Base-by-base conservation (phyloP, 2,329 filamentous ascomycete species). In the Curvularia eragrostidis region DNA sequence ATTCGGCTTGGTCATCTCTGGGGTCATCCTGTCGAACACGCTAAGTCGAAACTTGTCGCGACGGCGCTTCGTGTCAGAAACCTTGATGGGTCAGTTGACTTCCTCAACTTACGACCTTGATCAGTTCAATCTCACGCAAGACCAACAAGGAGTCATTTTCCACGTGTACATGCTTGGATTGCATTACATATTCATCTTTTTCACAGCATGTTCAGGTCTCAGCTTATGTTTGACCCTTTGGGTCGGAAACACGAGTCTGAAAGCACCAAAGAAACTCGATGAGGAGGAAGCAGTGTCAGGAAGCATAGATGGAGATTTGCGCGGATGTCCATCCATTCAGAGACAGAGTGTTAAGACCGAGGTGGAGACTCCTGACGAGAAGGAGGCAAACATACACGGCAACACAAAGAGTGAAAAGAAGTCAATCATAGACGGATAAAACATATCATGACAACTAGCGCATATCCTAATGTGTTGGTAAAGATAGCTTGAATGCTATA, bases 1-100 rank as follows among this genome's bases (percentile, higher is more conserved):
- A 0, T 79, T 82, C n/a, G 86, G 86, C 0, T 78, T 89, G 0
- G 85, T 85, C 0, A 75, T 87, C n/a, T 64, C 62, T 41, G 63
- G 61, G 5, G 59, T 60, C 7, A 59, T 66, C 9, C 54, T 67
- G 15, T 61, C 64, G 9, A 68, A 65, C n/a, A 63, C 63, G 5
- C 60, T 68, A 1, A 61, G 59, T 10, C 36, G 46, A 21, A 26
- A 60, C 6, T 52, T 69, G 4, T 52, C 48, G 3, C 47, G 48
- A 26, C 51, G 52, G 4, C 28, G 55, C 6, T 68, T 66, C 24
- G 56, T 64, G 1, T 62, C 59, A 1, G 48, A 59, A 7, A 26
- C 34, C 4, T 36, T 68, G 3, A 38, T 69, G 50, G 48, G 50
- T 10, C 63, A 61, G 21, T 18, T 69, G 3, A 67, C 67, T 7